These are phyloP conservation scores for Hemisphaericaspora nanyangensis DNA, from an alignment of 805 yeast species.

Conservation along the genomic window DNA sequence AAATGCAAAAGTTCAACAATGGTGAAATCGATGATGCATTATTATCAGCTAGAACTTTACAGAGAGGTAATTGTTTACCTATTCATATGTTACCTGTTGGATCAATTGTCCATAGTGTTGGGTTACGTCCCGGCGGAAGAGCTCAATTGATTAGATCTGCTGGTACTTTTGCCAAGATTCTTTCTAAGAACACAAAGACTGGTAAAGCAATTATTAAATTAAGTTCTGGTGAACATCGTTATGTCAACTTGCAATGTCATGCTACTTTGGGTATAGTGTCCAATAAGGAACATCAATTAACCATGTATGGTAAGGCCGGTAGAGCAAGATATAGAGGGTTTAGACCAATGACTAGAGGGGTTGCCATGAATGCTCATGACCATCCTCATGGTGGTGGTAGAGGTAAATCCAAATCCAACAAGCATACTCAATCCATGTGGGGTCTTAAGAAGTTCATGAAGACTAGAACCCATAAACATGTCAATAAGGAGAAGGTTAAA, in stretches of 20 bases:
- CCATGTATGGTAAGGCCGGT: conserved; percentile 94
- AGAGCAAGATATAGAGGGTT: conserved; percentile 87
- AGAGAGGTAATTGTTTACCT: conserved; percentile 94
- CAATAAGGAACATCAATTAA: conserved; percentile 87
- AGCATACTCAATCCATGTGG: conserved; percentile 93
- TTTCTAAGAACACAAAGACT: conserved; percentile 71
- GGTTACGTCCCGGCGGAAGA: conserved; percentile 64
- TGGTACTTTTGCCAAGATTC: conserved; percentile 86
- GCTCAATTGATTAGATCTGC: conserved; percentile 93
- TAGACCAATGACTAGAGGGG: conserved; percentile 95
- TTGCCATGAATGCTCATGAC: conserved; percentile 95
- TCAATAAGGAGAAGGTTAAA: conserved; percentile 77
- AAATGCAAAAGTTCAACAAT: conserved; percentile 61
- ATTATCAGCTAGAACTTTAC: conserved; percentile 79
- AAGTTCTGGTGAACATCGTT: conserved; percentile 92
- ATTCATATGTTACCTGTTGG: conserved; percentile 93
- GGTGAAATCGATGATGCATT: conserved; percentile 91
- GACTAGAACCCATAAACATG: conserved; percentile 88
- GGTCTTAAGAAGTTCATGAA: conserved; percentile 93
- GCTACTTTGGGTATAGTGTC: conserved; percentile 94
- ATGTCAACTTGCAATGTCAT: conserved; percentile 77
- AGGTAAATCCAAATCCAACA: conserved; percentile 97
- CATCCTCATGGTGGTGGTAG: conserved; percentile 99
- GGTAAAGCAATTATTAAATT: conserved; percentile 74
- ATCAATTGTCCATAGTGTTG: conserved; percentile 82